Base-by-base conservation (phyloP, 2,329 filamentous ascomycete species). In the Aspergillus intermedius region DNA sequence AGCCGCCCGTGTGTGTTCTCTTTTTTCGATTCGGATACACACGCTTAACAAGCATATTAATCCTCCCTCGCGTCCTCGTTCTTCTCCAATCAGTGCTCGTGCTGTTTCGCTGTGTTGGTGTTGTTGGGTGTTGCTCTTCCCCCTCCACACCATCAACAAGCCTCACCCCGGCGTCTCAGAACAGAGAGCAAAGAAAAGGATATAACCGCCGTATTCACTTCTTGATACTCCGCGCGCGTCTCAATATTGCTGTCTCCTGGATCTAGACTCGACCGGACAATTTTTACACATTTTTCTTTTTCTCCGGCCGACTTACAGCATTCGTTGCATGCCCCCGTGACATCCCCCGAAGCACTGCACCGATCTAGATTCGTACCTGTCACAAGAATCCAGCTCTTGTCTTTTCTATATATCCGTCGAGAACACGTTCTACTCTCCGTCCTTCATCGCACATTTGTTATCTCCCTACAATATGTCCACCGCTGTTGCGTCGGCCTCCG, bases 401-500 rank as follows among this genome's bases (percentile, higher is more conserved):
- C 13, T 7, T 35, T 35, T 35, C n/a, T 35, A 15, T 17, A 35
- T n/a, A n/a, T 9, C n/a, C 34, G 34, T 17, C 34, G n/a, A 17
- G 15, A n/a, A n/a, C 15, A 17, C 34, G n/a, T 40, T 40, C 34
- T 4, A 3, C 6, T 25, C 2, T 17, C 21, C 22, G 5, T 17
- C 8, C n/a, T 17, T 44, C 23, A 28, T 28, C 42, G 5, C 12
- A 44, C 19, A 5, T 34, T n/a, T 23, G 15, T 43, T n/a, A 40
- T 30, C 23, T 32, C 30, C 15, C 45, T 49, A 22, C 43, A 42
- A 17, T 53, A 76, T 76, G 73, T 75, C 74, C 51, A 76, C 74
- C 49, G 73, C 69, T 44, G 73, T 77, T 57, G 74, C 73, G 51
- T 65, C 72, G 58, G 67, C 70, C 44, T 61, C 70, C 45, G 63